Percentiles rank a stretch among this genome's conserved stretches.
These are phyloP conservation scores for Pythium oligandrum DNA, from an alignment of 352 stramenopile species.

Conservation along the genomic window DNA sequence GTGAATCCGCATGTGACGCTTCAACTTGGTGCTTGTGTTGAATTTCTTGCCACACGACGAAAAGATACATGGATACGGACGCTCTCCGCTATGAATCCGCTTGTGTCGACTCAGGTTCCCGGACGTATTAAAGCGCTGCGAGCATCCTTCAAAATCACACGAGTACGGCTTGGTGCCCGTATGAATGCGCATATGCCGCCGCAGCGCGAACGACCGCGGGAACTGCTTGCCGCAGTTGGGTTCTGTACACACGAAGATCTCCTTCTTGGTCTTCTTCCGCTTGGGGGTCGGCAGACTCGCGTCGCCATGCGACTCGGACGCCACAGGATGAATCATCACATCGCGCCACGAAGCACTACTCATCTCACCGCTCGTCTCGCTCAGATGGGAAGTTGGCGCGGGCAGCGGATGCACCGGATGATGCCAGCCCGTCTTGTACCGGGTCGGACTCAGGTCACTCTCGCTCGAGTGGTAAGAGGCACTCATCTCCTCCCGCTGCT, in stretches of 20 bases:
- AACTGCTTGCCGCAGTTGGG: conserved; percentile 84
- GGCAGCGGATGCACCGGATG: no score
- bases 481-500: no score
- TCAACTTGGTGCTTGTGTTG: conserved; percentile 88
- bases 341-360: not conserved
- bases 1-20: conserved; percentile 85
- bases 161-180: conserved; percentile 79
- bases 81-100: conserved; percentile 81
- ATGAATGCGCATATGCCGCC: conserved; percentile 82
- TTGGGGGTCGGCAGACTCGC: conserved; percentile 14
- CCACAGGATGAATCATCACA: not conserved
- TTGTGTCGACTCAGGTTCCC: conserved; percentile 86
- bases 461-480: no score
- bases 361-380: no score
- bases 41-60: conserved; percentile 78
- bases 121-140: conserved; percentile 83
- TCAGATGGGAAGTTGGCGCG: no score
- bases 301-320: not conserved
- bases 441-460: no score
- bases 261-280: conserved; percentile 43
- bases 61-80: conserved; percentile 77
- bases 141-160: conserved; percentile 71
- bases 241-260: conserved; percentile 69
- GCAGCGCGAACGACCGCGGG: conserved; percentile 75
- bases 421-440: no score